A percentile compares a stretch with the other conserved stretches of the same genome.
phyloP scores from a whole-genome alignment of 2,329 filamentous ascomycete species.

The Colletotrichum sidae region DNA sequence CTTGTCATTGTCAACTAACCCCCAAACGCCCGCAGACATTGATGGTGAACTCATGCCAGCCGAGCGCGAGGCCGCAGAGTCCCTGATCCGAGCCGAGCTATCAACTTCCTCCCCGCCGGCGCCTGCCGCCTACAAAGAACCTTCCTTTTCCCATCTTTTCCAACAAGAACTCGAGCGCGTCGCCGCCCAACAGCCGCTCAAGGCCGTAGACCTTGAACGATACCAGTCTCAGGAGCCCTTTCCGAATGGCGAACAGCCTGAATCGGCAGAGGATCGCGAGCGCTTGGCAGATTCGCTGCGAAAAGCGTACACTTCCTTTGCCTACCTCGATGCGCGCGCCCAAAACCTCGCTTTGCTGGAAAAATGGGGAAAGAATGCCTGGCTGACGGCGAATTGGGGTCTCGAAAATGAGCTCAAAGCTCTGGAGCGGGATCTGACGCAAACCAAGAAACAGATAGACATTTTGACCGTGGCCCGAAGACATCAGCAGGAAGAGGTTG shows the following conservation, averaged over 20 bases:
- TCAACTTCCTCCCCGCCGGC: constrained; percentile 53
- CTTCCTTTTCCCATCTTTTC: constrained; percentile 75
- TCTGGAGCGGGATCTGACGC: constrained; percentile 81
- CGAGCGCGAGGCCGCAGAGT: constrained; percentile 74
- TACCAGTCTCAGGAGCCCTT: constrained; percentile 79
- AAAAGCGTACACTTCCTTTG: constrained; percentile 59
- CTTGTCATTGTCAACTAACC: constrained; percentile 11
- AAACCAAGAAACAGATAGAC: constrained; percentile 76
- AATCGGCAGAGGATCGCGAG: constrained; percentile 60
- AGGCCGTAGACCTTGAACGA: constrained; percentile 78
- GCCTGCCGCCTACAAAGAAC: constrained; percentile 66
- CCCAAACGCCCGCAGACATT: constrained; percentile 71
- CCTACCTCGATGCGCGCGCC: constrained; percentile 64
- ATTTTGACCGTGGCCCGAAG: constrained; percentile 77
- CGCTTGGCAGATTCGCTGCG: constrained; percentile 72
- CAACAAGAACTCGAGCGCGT: constrained; percentile 76
- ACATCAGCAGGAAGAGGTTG: constrained; percentile 75
- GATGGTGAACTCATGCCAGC: constrained; percentile 76
- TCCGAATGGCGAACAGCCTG: constrained; percentile 39
- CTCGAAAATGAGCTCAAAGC: constrained; percentile 77
- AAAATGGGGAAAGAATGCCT: constrained; percentile 86
- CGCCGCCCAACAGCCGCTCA: constrained; percentile 62
- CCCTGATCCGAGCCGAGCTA: constrained; percentile 77
- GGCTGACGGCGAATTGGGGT: constrained; percentile 87
- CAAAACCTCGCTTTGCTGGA: constrained; percentile 79